Percentiles rank a stretch among this genome's conserved stretches.
Conservation (phyloP, 768 basidiomycete genomes). For the Tubosaeta brunneosetosa region DNA sequence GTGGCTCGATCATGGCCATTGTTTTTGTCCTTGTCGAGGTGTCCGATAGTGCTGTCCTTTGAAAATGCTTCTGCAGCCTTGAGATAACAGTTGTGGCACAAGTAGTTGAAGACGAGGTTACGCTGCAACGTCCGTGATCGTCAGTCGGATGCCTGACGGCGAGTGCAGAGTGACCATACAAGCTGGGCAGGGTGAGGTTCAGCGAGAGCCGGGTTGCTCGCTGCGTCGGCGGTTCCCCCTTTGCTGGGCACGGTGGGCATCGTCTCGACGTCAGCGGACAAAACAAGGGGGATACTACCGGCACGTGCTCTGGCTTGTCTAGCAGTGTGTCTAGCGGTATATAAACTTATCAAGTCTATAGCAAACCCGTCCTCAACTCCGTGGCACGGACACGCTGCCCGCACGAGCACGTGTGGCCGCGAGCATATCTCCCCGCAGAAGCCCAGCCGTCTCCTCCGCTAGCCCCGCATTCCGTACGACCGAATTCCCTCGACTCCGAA, state of each 20-base stretch:
- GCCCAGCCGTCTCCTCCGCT: constrained; percentile 47
- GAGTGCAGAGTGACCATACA: constrained; percentile 27
- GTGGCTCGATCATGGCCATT: constrained; percentile 38
- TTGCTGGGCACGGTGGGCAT: constrained; percentile 20
- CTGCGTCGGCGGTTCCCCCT: constrained; percentile 4
- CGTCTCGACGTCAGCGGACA: constrained; percentile 4
- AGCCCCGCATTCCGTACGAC: constrained; percentile 23
- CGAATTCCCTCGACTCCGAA: constrained; percentile 26
- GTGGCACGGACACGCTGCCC: constrained; percentile 16
- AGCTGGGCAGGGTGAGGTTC: constrained; percentile 42
- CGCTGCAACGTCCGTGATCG: constrained; percentile 39
- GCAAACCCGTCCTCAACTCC: constrained; percentile 27
- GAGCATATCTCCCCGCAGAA: constrained; percentile 42
- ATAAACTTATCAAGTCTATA: neutral
- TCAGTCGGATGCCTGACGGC: neutral
- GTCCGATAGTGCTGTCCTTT: constrained; percentile 55
- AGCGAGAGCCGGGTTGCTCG: constrained; percentile 23
- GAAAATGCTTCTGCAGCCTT: constrained; percentile 66
- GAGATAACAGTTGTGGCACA: constrained; percentile 71
- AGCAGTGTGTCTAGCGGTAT: neutral
- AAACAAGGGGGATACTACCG: neutral
- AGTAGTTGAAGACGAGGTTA: constrained; percentile 68
- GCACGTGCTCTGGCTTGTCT: constrained; percentile 15
- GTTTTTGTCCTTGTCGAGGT: constrained; percentile 68
- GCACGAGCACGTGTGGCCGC: constrained; percentile 24